Evolutionary conservation across 2,329 filamentous ascomycete genomes (phyloP).

Genomic region (Talaromyces atroroseus): DNA sequence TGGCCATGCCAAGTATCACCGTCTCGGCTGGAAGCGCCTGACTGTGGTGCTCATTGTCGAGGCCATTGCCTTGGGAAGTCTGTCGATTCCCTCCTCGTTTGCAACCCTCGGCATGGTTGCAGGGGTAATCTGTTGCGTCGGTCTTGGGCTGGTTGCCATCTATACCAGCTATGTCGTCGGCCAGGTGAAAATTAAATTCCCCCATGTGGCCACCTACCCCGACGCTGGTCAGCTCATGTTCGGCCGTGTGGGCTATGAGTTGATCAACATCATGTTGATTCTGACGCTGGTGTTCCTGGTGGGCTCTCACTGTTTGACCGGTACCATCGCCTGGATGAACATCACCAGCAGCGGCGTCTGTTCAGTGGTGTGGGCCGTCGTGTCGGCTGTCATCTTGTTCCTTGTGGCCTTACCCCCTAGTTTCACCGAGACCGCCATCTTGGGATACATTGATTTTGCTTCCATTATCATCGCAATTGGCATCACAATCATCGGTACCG

Average conservation of each 20-base stretch:
- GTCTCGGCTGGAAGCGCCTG: constrained; percentile 47
- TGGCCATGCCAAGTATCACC: constrained; percentile 13
- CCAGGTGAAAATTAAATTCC: constrained; percentile 34
- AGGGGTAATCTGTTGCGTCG: constrained; percentile 40
- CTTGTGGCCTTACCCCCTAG: constrained; percentile 30
- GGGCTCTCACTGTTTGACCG: constrained; percentile 41
- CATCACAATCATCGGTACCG: constrained; percentile 33
- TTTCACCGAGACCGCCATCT: constrained; percentile 33
- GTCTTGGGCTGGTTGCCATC: constrained; percentile 35
- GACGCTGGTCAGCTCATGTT: constrained; percentile 41
- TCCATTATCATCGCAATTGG: constrained; percentile 30
- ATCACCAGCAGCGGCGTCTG: constrained; percentile 38
- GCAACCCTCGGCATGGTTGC: constrained; percentile 44
- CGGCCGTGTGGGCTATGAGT: constrained; percentile 38
- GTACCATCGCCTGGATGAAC: constrained; percentile 41
- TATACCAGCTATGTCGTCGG: constrained; percentile 40
- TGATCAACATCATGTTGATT: constrained; percentile 40
- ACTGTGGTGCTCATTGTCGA: constrained; percentile 48
- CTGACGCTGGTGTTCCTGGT: constrained; percentile 40
- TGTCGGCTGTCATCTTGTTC: constrained; percentile 37
- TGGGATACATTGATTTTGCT: constrained; percentile 34
- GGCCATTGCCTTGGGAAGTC: constrained; percentile 45
- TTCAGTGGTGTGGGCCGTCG: constrained; percentile 38
- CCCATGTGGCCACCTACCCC: constrained; percentile 37
- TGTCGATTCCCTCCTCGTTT: constrained; percentile 43